These are phyloP conservation scores for Limonium bicolor DNA, from an alignment of 148 eudicot genomes.

Conservation along the genomic window DNA sequence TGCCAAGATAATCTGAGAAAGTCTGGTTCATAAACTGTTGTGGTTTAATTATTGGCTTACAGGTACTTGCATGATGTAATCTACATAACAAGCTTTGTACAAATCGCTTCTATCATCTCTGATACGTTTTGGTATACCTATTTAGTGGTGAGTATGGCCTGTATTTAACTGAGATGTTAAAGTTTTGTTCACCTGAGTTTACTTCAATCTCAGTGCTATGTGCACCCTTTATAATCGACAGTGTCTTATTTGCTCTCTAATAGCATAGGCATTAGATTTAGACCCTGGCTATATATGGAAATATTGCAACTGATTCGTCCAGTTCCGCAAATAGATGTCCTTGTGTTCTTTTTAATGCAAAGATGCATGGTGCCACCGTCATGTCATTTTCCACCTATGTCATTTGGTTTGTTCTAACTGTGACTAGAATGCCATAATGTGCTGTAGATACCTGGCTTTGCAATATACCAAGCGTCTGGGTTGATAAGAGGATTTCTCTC, in stretches of 20 bases:
- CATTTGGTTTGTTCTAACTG: neutral
- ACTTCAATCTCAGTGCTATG: neutral
- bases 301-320: too few relatives aligned
- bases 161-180: neutral
- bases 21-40: neutral
- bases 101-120: conserved; percentile 63
- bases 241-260: neutral
- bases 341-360: too few relatives aligned
- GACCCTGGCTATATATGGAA: too few relatives aligned
- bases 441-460: conserved; percentile 81
- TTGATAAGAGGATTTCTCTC: conserved; percentile 58
- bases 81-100: conserved; percentile 78
- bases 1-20: too few relatives aligned
- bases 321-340: too few relatives aligned
- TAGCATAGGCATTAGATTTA: too few relatives aligned
- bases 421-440: conserved; percentile 5
- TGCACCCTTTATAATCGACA: neutral
- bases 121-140: conserved; percentile 89
- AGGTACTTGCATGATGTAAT: conserved; percentile 91
- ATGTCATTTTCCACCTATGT: too few relatives aligned
- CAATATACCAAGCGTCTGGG: conserved; percentile 45
- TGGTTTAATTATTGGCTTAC: too few relatives aligned
- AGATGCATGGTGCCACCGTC: too few relatives aligned
- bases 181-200: neutral
- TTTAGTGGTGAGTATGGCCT: conserved; percentile 50